A percentile compares a stretch with the other conserved stretches of the same genome.
Conservation (phyloP, 768 basidiomycete species). For the Exidia glandulosa region DNA sequence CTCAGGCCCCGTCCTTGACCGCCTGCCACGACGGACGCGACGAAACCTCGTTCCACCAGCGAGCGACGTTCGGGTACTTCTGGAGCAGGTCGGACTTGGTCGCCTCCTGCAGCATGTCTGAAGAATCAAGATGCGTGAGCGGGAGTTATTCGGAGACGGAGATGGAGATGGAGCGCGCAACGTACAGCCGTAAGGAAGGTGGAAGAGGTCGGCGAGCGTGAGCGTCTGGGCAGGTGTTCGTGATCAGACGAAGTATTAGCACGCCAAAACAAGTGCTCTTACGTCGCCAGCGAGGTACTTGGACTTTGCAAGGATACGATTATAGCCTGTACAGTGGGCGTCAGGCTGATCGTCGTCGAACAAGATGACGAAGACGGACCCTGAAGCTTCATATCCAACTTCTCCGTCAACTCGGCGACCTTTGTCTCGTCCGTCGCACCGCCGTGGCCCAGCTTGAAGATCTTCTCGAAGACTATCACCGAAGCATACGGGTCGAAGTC, state of each 20-base stretch:
- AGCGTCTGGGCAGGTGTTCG: constrained; percentile 3
- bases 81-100: neutral
- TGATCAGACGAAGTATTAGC: neutral
- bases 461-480: constrained; percentile 33
- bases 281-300: constrained; percentile 38
- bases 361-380: constrained; percentile 12
- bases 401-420: constrained; percentile 6
- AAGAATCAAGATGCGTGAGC: neutral
- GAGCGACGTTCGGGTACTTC: neutral
- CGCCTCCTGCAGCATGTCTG: neutral
- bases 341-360: neutral
- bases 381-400: constrained; percentile 31
- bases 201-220: constrained; percentile 18
- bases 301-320: constrained; percentile 43
- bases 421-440: neutral
- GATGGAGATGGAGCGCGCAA: constrained; percentile 8
- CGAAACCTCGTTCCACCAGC: constrained; percentile 3
- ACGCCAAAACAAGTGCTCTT: constrained; percentile 3
- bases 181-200: constrained; percentile 33
- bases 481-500: constrained; percentile 43
- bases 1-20: constrained; percentile 22
- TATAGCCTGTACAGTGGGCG: constrained; percentile 24
- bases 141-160: neutral
- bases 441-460: constrained; percentile 30
- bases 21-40: constrained; percentile 2